Evolutionary conservation across 805 yeast genomes (phyloP).

Genomic region (Komagataella mondaviorum): DNA sequence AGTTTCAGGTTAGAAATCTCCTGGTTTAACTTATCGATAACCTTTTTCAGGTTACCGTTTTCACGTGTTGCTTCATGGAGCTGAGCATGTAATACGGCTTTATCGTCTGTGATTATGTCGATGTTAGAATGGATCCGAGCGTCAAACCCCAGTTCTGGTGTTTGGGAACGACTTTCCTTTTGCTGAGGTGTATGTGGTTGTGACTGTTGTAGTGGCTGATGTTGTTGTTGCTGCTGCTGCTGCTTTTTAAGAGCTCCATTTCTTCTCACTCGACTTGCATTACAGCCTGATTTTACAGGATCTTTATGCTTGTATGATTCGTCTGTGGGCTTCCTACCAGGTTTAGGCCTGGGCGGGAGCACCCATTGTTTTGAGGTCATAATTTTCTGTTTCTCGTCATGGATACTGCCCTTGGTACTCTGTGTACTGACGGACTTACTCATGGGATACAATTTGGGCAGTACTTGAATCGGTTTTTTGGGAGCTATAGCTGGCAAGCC

Average conservation of each 20-base stretch:
- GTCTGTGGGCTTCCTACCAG: slow-evolving; percentile 24
- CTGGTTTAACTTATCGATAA: slow-evolving; percentile 22
- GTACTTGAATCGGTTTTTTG: neutral
- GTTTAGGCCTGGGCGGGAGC: slow-evolving; percentile 43
- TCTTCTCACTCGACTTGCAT: neutral
- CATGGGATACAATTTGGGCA: neutral
- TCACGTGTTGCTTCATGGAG: slow-evolving; percentile 28
- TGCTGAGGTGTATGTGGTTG: slow-evolving; percentile 1
- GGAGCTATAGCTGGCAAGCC: neutral
- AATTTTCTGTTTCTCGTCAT: slow-evolving; percentile 11
- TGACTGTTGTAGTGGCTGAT: neutral
- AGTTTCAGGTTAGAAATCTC: slow-evolving; percentile 22
- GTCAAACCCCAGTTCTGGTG: slow-evolving; percentile 8
- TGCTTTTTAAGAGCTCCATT: neutral
- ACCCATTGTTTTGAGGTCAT: slow-evolving; percentile 30
- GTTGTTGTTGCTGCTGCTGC: slow-evolving; percentile 1
- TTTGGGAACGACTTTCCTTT: slow-evolving; percentile 3
- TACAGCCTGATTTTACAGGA: neutral
- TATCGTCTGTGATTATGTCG: slow-evolving; percentile 16
- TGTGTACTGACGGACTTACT: neutral
- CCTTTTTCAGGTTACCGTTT: slow-evolving; percentile 27
- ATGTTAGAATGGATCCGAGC: slow-evolving; percentile 23
- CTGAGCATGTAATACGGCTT: slow-evolving; percentile 20
- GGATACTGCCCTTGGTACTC: neutral
- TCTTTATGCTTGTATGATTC: slow-evolving; percentile 2